Evolutionary conservation across 2,329 filamentous ascomycete genomes (phyloP).

Genomic region (Fusarium haematococcum): DNA sequence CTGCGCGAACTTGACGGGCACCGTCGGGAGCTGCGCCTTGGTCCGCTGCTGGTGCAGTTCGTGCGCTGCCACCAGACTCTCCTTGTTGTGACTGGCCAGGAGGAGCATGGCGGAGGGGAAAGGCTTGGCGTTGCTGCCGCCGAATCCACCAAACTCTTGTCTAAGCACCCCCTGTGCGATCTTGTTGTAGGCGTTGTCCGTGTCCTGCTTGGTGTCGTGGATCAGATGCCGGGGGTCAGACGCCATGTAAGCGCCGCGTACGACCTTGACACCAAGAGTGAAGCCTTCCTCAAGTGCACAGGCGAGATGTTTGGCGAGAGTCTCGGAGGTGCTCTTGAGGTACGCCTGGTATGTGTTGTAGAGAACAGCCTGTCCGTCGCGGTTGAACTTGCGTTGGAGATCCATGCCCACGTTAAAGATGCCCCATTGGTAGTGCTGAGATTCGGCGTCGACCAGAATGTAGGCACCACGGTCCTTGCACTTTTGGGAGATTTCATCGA

Average conservation of each 20-base stretch:
- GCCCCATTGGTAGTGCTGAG: constrained; percentile 57
- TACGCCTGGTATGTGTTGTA: constrained; percentile 70
- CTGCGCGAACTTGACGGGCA: constrained; percentile 61
- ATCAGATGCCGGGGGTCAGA: constrained; percentile 63
- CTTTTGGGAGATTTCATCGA: constrained; percentile 54
- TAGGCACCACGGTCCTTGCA: constrained; percentile 54
- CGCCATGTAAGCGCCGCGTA: constrained; percentile 67
- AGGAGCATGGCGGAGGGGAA: constrained; percentile 63
- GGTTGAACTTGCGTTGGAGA: constrained; percentile 55
- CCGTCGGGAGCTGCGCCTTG: constrained; percentile 47
- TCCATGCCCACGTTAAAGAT: constrained; percentile 50
- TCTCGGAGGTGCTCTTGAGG: constrained; percentile 59
- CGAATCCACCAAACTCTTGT: constrained; percentile 56
- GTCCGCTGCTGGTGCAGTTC: constrained; percentile 58
- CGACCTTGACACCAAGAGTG: constrained; percentile 67
- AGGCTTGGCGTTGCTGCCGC: constrained; percentile 39
- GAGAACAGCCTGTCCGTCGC: constrained; percentile 49
- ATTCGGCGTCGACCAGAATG: constrained; percentile 61
- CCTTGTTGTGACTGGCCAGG: constrained; percentile 65
- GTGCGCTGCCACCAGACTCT: constrained; percentile 55
- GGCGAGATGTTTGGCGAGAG: constrained; percentile 58
- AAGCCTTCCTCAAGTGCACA: constrained; percentile 59
- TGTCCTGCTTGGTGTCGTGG: constrained; percentile 64
- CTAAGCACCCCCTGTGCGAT: constrained; percentile 60
- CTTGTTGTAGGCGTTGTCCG: constrained; percentile 63